Conservation (phyloP, 495 filamentous ascomycete species). For the Penicillium samsonianum region DNA sequence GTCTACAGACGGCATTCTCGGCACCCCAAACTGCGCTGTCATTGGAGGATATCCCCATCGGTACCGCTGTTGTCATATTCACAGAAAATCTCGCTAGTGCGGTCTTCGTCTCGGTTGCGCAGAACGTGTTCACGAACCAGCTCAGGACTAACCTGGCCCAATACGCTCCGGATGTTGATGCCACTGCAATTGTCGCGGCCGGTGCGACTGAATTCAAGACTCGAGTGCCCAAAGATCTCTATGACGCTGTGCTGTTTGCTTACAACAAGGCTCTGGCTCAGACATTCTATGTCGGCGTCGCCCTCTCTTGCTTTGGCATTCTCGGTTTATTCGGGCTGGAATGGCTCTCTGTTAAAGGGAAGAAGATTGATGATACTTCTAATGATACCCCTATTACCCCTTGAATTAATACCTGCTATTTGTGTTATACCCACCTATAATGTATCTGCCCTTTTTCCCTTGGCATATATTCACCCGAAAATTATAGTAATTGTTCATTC, state of each 20-base stretch:
- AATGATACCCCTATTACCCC: no score
- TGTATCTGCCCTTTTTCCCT: no score
- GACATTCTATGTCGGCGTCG: not conserved
- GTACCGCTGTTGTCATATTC: not conserved
- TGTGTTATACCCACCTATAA: no score
- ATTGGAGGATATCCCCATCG: constrained; percentile 31
- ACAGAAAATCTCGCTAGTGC: not conserved
- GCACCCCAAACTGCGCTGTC: constrained; percentile 35
- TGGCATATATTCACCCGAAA: no score
- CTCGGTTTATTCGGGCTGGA: not conserved
- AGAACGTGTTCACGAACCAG: not conserved
- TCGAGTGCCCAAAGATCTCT: not conserved
- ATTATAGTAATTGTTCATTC: no score
- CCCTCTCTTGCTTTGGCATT: not conserved
- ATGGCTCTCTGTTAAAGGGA: not conserved
- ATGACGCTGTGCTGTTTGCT: not conserved
- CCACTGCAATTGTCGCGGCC: not conserved
- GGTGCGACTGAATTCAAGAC: not conserved
- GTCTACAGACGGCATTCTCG: constrained; percentile 30
- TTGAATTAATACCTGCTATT: no score
- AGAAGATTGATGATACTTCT: not conserved
- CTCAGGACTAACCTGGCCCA: not conserved
- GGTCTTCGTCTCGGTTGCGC: not conserved
- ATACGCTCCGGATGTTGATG: not conserved
- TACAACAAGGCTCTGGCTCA: constrained; percentile 1